Evolutionary conservation across 768 basidiomycete species (phyloP).

Genomic region (Lactarius hatsudake): DNA sequence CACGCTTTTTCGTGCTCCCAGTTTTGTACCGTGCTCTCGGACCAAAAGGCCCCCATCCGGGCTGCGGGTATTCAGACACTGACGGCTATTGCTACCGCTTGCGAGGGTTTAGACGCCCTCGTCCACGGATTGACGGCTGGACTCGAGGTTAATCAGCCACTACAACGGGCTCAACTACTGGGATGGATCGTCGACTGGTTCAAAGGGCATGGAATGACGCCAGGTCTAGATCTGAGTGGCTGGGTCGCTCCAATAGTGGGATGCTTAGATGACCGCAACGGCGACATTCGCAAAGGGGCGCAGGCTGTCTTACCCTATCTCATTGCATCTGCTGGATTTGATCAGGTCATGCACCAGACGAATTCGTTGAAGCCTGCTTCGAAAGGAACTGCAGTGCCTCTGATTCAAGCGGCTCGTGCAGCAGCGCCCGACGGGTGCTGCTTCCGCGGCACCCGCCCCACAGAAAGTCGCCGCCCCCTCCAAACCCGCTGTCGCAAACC

Average conservation of each 20-base stretch:
- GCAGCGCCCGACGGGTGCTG: slow-evolving; percentile 37
- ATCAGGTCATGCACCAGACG: slow-evolving; percentile 83
- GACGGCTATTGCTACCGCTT: slow-evolving; percentile 78
- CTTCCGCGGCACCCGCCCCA: slow-evolving; percentile 28
- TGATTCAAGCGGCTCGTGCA: slow-evolving; percentile 81
- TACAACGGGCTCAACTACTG: slow-evolving; percentile 76
- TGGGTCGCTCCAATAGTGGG: slow-evolving; percentile 65
- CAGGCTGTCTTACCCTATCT: slow-evolving; percentile 76
- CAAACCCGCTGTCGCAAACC: slow-evolving; percentile 28
- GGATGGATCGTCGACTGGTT: slow-evolving; percentile 81
- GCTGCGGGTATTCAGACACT: slow-evolving; percentile 74
- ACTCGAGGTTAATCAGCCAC: slow-evolving; percentile 83
- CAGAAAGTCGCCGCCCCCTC: slow-evolving; percentile 24
- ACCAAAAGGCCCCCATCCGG: slow-evolving; percentile 89
- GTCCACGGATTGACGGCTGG: slow-evolving; percentile 72
- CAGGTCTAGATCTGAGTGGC: slow-evolving; percentile 62
- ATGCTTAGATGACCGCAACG: slow-evolving; percentile 86
- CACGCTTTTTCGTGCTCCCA: slow-evolving; percentile 69
- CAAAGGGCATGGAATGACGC: slow-evolving; percentile 55
- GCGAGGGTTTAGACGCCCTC: slow-evolving; percentile 82
- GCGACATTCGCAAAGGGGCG: slow-evolving; percentile 90
- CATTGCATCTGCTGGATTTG: slow-evolving; percentile 73
- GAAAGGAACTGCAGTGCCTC: slow-evolving; percentile 72
- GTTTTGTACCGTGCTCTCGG: slow-evolving; percentile 83
- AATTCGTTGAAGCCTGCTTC: slow-evolving; percentile 90